Conservation (phyloP, 2,329 filamentous ascomycete genomes). For the Colletotrichum higginsianum region DNA sequence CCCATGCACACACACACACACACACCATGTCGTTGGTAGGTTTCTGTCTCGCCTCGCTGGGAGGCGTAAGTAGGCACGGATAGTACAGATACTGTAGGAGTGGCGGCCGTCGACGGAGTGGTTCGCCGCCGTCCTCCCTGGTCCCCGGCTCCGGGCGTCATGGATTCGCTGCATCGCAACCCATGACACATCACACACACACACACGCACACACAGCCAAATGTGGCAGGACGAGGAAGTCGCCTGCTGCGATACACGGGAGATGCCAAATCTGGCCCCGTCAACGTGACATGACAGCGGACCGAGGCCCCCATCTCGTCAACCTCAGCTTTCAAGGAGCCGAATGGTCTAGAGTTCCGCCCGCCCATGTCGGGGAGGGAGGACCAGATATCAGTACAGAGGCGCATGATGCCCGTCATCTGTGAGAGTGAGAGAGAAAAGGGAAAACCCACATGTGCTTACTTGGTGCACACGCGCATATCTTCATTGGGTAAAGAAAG, state of each 20-base stretch:
- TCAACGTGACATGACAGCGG: conserved; percentile 33
- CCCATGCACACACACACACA: background rate
- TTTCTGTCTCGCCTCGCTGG: too few relatives aligned
- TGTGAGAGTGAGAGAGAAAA: conserved; percentile 6
- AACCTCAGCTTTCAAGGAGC: too few relatives aligned
- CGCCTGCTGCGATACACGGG: conserved; percentile 30
- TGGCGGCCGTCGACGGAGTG: conserved; percentile 16
- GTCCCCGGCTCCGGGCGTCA: conserved; percentile 5
- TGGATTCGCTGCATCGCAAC: background rate
- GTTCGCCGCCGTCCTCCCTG: conserved; percentile 7
- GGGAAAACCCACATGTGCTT: conserved; percentile 2
- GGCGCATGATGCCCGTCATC: conserved; percentile 12
- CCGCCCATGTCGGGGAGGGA: conserved; percentile 28
- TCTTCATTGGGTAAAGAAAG: conserved; percentile 7
- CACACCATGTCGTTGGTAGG: background rate
- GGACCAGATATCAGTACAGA: conserved; percentile 5
- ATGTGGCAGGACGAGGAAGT: conserved; percentile 26
- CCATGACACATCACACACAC: too few relatives aligned
- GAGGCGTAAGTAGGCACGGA: too few relatives aligned
- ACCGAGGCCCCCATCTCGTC: conserved; percentile 7
- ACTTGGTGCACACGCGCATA: background rate
- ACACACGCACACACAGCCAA: background rate
- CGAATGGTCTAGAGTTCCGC: conserved; percentile 23
- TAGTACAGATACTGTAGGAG: background rate
- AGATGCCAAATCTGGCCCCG: conserved; percentile 35